These are phyloP conservation scores for Symbiodinium pilosum DNA, from an alignment of 73 alveolate genomes.

Conservation along the genomic window DNA sequence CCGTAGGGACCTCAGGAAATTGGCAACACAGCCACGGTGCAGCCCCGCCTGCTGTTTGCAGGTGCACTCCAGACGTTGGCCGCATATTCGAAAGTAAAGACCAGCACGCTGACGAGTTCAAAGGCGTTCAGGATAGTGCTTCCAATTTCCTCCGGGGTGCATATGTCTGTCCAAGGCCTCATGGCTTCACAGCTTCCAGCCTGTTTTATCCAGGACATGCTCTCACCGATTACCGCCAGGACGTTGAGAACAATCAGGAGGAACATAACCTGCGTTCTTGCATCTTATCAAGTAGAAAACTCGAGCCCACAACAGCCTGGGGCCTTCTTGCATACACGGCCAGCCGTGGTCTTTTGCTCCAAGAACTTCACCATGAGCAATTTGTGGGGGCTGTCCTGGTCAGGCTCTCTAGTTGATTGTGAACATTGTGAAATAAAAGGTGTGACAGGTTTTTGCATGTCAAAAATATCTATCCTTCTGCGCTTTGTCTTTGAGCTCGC, in stretches of 20 bases:
- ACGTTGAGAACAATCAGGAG: conserved; percentile 71
- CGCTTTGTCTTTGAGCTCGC: background rate
- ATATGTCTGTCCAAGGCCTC: background rate
- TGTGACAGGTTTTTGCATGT: too few species aligned
- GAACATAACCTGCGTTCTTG: conserved; percentile 22
- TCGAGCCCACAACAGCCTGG: background rate
- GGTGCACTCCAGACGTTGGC: conserved; percentile 80
- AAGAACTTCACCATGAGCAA: conserved; percentile 34
- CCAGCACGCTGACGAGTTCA: conserved; percentile 68
- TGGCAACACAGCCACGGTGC: too few species aligned
- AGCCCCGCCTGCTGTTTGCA: conserved; percentile 85
- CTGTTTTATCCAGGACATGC: conserved; percentile 90
- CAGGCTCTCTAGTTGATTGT: background rate
- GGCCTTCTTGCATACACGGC: conserved; percentile 72
- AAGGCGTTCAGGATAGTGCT: conserved; percentile 36
- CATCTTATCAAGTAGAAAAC: background rate
- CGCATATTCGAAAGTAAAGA: conserved; percentile 55
- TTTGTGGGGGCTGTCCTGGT: conserved; percentile 58
- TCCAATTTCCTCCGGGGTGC: conserved; percentile 29
- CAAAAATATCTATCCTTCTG: too few species aligned
- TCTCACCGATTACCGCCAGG: conserved; percentile 69
- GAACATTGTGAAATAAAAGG: background rate
- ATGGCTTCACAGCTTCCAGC: background rate
- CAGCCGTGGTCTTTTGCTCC: conserved; percentile 66
- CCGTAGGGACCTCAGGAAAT: too few species aligned